A percentile compares a stretch with the other conserved stretches of the same genome.
phyloP scores from a whole-genome alignment of 345 rosid genomes.

The Salix koriyanagi region DNA sequence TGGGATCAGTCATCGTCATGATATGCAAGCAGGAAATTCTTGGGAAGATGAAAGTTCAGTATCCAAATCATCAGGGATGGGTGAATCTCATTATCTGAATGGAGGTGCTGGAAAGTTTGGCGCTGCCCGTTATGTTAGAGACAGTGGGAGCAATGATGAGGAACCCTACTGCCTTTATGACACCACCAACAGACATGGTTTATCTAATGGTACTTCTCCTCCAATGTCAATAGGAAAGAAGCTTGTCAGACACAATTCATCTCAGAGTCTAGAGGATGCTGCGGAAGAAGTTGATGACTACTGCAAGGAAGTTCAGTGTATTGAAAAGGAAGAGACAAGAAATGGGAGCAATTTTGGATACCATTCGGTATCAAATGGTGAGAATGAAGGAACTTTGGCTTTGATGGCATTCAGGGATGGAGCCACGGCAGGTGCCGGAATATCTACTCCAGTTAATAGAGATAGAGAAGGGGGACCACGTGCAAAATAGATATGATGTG shows the following conservation, averaged over 20 bases:
- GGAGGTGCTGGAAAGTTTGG: conserved; percentile 21
- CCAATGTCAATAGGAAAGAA: conserved; percentile 42
- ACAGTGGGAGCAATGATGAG: conserved; percentile 40
- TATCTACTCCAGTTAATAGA: conserved; percentile 30
- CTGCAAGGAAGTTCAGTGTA: conserved; percentile 88
- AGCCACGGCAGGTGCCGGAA: conserved; percentile 22
- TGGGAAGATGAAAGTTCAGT: conserved; percentile 69
- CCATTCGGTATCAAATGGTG: conserved; percentile 32
- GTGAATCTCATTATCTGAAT: conserved; percentile 23
- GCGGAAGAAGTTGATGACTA: conserved; percentile 54
- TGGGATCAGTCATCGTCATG: conserved; percentile 32
- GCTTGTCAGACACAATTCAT: conserved; percentile 34
- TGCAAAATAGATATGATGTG: conserved; percentile 40
- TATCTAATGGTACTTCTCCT: conserved; percentile 46
- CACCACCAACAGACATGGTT: conserved; percentile 35
- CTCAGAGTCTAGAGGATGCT: conserved; percentile 20
- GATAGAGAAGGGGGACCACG: conserved; percentile 31
- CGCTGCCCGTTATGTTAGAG: conserved; percentile 25
- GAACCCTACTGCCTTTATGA: conserved; percentile 28
- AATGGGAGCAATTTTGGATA: conserved; percentile 30
- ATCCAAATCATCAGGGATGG: conserved; percentile 58
- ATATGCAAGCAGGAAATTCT: conserved; percentile 31
- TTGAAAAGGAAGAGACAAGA: conserved; percentile 55
- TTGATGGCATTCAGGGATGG: conserved; percentile 27
- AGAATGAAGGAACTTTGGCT: conserved; percentile 29